phyloP scores from a whole-genome alignment of 2,329 filamentous ascomycete species.

The Scorias spongiosa region DNA sequence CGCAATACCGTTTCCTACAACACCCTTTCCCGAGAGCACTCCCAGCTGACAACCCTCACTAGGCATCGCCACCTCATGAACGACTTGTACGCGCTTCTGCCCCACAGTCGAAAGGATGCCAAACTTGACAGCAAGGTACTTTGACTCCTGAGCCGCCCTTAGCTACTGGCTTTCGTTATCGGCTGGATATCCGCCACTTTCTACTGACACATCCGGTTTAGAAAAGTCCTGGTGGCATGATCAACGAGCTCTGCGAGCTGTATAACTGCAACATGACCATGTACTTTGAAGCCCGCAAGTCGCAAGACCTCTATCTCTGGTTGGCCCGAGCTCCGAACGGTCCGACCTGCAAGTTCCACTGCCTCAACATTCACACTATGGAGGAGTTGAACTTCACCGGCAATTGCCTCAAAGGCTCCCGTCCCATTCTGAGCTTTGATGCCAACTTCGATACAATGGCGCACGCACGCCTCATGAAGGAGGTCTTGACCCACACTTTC shows the following conservation, averaged over 20 bases:
- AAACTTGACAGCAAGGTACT: slow-evolving; percentile 78
- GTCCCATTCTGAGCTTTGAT: slow-evolving; percentile 86
- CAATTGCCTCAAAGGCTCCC: slow-evolving; percentile 87
- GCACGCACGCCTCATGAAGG: slow-evolving; percentile 70
- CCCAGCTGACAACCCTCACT: background rate
- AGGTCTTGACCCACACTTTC: slow-evolving; percentile 79
- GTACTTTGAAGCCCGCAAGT: slow-evolving; percentile 91
- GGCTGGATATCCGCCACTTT: too few species aligned
- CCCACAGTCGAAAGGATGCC: slow-evolving; percentile 83
- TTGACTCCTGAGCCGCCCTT: slow-evolving; percentile 30
- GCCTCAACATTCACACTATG: slow-evolving; percentile 77
- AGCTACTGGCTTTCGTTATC: too few species aligned
- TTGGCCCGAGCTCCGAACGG: slow-evolving; percentile 81
- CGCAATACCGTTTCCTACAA: too few species aligned
- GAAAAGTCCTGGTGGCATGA: slow-evolving; percentile 53
- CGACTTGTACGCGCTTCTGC: slow-evolving; percentile 75
- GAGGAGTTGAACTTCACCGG: slow-evolving; percentile 92
- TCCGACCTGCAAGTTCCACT: slow-evolving; percentile 58
- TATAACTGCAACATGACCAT: slow-evolving; percentile 92
- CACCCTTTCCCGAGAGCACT: too few species aligned
- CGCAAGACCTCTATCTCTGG: slow-evolving; percentile 89
- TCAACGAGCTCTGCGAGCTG: slow-evolving; percentile 59
- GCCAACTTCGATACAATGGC: slow-evolving; percentile 56
- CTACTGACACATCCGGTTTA: slow-evolving; percentile 3
- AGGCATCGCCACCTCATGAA: slow-evolving; percentile 89